Conservation (phyloP, 202 grass and related monocot species). For the Carex arenaria region DNA sequence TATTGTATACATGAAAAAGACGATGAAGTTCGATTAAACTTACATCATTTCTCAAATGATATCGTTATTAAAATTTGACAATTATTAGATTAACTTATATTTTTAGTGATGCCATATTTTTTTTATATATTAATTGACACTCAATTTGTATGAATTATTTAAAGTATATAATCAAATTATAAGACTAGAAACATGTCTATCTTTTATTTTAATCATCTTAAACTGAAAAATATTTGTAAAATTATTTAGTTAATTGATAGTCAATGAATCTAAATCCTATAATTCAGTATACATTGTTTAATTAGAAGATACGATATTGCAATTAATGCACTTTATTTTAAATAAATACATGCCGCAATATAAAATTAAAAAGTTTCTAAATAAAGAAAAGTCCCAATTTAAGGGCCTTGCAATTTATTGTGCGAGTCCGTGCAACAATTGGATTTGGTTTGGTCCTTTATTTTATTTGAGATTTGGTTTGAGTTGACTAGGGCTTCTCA, state of each 20-base stretch:
- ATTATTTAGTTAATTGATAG: neutral
- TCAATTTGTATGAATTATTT: neutral
- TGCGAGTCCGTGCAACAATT: neutral
- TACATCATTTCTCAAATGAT: neutral
- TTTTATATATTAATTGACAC: no score
- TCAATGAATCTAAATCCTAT: neutral
- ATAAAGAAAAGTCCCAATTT: neutral
- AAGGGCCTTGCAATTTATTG: neutral
- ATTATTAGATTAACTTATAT: no score
- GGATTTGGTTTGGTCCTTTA: neutral
- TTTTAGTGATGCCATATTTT: neutral
- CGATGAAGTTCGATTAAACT: neutral
- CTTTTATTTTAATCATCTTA: neutral
- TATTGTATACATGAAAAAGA: neutral
- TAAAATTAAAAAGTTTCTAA: neutral
- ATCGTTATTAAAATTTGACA: no score
- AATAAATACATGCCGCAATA: neutral
- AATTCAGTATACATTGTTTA: neutral
- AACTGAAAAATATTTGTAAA: neutral
- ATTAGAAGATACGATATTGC: neutral
- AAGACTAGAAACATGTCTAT: neutral
- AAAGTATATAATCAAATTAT: neutral
- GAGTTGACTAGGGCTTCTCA: neutral
- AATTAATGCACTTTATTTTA: neutral
- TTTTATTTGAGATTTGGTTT: slow-evolving; percentile 5